Conservation (phyloP, 257 asterid species). For the Solanum sejunctum region DNA sequence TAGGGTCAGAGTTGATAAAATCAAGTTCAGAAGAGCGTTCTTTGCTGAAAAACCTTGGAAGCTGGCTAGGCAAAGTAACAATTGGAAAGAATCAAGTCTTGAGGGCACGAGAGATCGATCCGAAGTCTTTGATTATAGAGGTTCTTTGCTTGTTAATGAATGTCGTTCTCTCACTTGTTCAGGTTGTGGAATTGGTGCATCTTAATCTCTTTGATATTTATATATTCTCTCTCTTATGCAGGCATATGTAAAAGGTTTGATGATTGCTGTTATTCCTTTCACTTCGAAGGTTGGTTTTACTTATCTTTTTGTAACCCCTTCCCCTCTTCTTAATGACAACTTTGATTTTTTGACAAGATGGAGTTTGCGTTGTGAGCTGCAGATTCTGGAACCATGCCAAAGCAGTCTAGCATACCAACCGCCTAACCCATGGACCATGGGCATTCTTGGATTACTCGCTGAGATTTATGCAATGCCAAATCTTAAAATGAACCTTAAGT, state of each 20-base stretch:
- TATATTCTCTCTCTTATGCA: neutral
- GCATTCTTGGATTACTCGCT: slow-evolving; percentile 78
- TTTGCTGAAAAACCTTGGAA: slow-evolving; percentile 82
- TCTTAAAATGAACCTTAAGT: slow-evolving; percentile 93
- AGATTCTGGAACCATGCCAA: slow-evolving; percentile 89
- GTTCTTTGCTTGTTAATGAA: slow-evolving; percentile 16
- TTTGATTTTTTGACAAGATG: neutral
- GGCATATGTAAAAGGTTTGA: slow-evolving; percentile 82
- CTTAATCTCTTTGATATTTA: neutral
- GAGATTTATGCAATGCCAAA: slow-evolving; percentile 97
- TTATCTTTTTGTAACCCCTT: neutral
- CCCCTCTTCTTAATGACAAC: neutral
- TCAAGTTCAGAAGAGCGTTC: slow-evolving; percentile 96
- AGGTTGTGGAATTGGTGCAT: neutral
- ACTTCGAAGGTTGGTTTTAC: slow-evolving; percentile 63
- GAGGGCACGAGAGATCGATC: slow-evolving; percentile 89
- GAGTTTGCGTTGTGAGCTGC: slow-evolving; percentile 6
- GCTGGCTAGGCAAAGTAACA: slow-evolving; percentile 99
- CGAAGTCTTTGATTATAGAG: slow-evolving; percentile 77
- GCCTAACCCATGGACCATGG: slow-evolving; percentile 99
- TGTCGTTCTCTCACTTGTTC: neutral
- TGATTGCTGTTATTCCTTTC: slow-evolving; percentile 98
- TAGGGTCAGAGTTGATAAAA: slow-evolving; percentile 93
- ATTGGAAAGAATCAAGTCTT: slow-evolving; percentile 91
- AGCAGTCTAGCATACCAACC: slow-evolving; percentile 93